Conservation (phyloP, 2,329 filamentous ascomycete genomes). For the Gaeumannomyces tritici region DNA sequence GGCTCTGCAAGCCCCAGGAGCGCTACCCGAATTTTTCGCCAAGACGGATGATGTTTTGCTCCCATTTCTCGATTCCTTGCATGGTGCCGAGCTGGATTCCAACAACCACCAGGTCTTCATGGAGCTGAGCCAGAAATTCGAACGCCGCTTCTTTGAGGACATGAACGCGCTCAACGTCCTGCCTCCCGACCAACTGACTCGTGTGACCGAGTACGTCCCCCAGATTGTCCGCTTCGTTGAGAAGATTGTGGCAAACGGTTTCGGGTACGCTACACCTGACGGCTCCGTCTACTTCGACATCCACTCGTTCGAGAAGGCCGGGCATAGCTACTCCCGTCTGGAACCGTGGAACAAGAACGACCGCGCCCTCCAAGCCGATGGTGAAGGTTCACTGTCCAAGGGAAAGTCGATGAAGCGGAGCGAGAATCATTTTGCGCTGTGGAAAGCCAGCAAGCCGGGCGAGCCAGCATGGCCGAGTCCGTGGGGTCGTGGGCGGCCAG, state of each 20-base stretch:
- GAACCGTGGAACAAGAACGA: conserved; percentile 62
- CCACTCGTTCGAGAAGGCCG: conserved; percentile 52
- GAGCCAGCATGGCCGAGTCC: conserved; percentile 46
- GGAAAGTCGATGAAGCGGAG: conserved; percentile 50
- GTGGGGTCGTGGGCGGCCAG: conserved; percentile 59
- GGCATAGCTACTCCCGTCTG: conserved; percentile 57
- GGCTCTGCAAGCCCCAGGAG: conserved; percentile 10
- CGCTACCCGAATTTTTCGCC: conserved; percentile 35
- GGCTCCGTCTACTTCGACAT: conserved; percentile 68
- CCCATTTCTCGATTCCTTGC: conserved; percentile 51
- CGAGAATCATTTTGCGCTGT: conserved; percentile 58
- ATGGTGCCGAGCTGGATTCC: conserved; percentile 46
- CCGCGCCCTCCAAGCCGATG: conserved; percentile 53
- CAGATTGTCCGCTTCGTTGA: conserved; percentile 54
- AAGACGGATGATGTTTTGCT: conserved; percentile 53
- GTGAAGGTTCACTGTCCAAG: conserved; percentile 54
- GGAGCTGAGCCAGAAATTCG: conserved; percentile 54
- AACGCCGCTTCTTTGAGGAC: conserved; percentile 59
- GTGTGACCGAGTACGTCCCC: conserved; percentile 59
- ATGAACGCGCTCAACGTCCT: conserved; percentile 57
- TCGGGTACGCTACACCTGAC: conserved; percentile 52
- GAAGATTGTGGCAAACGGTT: conserved; percentile 56
- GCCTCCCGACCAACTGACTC: conserved; percentile 52
- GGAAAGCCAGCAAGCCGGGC: conserved; percentile 50
- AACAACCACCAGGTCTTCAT: conserved; percentile 59